Evolutionary conservation across 768 basidiomycete genomes (phyloP).

Genomic region (Tephrocybe sp.): DNA sequence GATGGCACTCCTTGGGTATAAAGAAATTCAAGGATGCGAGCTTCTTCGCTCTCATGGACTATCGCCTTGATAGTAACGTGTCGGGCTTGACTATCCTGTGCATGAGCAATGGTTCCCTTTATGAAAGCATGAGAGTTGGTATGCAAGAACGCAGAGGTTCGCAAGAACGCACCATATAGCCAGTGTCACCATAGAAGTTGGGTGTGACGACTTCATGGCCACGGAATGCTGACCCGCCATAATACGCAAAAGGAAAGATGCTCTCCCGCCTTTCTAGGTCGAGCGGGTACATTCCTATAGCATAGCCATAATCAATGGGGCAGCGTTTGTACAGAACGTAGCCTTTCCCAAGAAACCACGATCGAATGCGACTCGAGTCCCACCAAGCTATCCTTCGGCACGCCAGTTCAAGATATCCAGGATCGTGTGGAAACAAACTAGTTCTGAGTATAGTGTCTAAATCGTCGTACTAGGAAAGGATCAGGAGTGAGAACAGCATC

Average conservation of each 20-base stretch:
- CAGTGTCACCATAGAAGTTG: neutral
- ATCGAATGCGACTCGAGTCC: no score
- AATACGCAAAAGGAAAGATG: conserved; percentile 1
- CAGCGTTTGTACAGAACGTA: no score
- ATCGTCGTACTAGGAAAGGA: neutral
- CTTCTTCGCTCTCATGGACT: no score
- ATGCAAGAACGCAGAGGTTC: neutral
- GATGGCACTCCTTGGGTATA: no score
- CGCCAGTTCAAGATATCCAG: neutral
- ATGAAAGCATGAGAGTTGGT: neutral
- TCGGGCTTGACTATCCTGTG: conserved; percentile 1
- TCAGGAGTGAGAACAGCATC: no score
- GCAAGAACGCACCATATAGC: neutral
- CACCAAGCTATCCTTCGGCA: no score
- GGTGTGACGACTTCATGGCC: neutral
- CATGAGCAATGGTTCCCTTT: conserved; percentile 1
- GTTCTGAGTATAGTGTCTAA: neutral
- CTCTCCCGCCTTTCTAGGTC: neutral
- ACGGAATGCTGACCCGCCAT: neutral
- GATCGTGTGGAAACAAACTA: neutral
- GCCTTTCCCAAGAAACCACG: no score
- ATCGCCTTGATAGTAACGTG: conserved; percentile 13
- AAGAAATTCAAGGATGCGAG: no score
- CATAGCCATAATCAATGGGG: neutral
- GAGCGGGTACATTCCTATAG: no score